Percentiles rank a stretch among this genome's conserved stretches.
These are phyloP conservation scores for Russula emetica DNA, from an alignment of 768 basidiomycete species.

Conservation along the genomic window DNA sequence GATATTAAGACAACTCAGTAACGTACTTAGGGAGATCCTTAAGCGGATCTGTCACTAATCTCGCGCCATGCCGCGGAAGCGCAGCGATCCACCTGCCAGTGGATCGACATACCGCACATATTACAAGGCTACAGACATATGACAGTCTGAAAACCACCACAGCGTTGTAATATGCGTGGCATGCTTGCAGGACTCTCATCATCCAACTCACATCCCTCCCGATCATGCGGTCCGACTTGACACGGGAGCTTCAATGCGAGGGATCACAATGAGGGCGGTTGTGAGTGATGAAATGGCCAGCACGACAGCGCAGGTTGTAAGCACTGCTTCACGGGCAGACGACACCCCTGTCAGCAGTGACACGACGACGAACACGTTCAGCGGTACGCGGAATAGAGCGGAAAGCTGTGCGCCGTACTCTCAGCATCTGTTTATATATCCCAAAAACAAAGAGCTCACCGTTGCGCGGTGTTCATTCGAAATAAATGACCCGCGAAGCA, in stretches of 20 bases:
- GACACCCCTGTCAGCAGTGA: slow-evolving; percentile 67
- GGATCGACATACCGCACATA: background rate
- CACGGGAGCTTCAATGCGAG: slow-evolving; percentile 12
- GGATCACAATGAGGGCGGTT: slow-evolving; percentile 46
- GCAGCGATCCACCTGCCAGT: background rate
- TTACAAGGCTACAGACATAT: background rate
- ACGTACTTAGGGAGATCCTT: background rate
- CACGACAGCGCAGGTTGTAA: slow-evolving; percentile 54
- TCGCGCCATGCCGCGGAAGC: background rate
- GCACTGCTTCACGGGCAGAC: slow-evolving; percentile 55
- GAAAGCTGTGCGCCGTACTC: slow-evolving; percentile 44
- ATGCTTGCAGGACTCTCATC: background rate
- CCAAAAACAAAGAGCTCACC: slow-evolving; percentile 38
- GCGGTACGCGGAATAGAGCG: slow-evolving; percentile 67
- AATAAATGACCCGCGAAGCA: slow-evolving; percentile 61
- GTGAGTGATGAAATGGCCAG: slow-evolving; percentile 56
- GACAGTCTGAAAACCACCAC: slow-evolving; percentile 1
- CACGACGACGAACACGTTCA: slow-evolving; percentile 69
- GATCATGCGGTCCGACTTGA: slow-evolving; percentile 18
- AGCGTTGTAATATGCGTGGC: background rate
- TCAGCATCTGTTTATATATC: slow-evolving; percentile 1
- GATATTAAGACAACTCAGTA: slow-evolving; percentile 5
- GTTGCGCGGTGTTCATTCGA: slow-evolving; percentile 72
- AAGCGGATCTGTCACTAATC: background rate
- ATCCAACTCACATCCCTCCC: slow-evolving; percentile 31